Evolutionary conservation across 2,329 filamentous ascomycete species (phyloP).

Genomic region (Cytospora piceae): DNA sequence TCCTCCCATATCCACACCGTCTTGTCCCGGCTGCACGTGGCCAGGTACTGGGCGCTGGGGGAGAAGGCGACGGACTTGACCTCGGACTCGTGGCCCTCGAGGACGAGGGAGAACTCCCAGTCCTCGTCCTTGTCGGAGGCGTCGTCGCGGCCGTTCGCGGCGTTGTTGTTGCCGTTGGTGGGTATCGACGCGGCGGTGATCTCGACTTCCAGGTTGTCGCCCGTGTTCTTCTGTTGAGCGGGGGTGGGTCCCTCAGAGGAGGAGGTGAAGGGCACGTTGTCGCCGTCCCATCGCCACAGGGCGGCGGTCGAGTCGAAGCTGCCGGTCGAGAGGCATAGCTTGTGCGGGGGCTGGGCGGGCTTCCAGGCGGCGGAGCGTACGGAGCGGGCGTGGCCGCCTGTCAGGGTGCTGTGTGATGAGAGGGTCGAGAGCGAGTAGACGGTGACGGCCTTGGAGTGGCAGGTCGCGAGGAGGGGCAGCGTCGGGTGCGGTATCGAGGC

Average conservation of each 20-base stretch:
- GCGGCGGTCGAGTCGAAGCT: conserved; percentile 94
- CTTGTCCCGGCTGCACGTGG: conserved; percentile 91
- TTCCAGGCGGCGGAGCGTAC: conserved; percentile 91
- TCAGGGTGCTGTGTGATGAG: conserved; percentile 75
- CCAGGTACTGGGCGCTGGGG: conserved; percentile 75
- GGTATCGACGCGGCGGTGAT: conserved; percentile 35
- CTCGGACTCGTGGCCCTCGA: conserved; percentile 95
- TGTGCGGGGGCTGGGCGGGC: conserved; percentile 62
- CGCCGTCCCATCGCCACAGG: conserved; percentile 72
- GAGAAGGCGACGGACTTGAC: conserved; percentile 81
- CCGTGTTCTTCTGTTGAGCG: conserved; percentile 24
- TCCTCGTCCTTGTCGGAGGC: conserved; percentile 66
- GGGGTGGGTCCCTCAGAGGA: conserved; percentile 22
- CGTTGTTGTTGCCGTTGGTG: conserved; percentile 30
- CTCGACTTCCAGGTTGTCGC: conserved; percentile 47
- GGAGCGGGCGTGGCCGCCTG: conserved; percentile 87
- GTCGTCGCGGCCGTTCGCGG: conserved; percentile 35
- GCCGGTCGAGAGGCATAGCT: conserved; percentile 84
- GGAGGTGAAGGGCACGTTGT: conserved; percentile 37
- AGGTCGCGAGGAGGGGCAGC: conserved; percentile 85
- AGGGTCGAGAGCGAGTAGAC: conserved; percentile 87
- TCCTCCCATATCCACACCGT: conserved; percentile 99
- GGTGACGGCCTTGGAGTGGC: conserved; percentile 83
- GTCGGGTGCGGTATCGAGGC: conserved; percentile 82
- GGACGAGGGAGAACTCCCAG: conserved; percentile 88